Evolutionary conservation across 2,329 filamentous ascomycete species (phyloP).

Genomic region (Fusarium sp.): DNA sequence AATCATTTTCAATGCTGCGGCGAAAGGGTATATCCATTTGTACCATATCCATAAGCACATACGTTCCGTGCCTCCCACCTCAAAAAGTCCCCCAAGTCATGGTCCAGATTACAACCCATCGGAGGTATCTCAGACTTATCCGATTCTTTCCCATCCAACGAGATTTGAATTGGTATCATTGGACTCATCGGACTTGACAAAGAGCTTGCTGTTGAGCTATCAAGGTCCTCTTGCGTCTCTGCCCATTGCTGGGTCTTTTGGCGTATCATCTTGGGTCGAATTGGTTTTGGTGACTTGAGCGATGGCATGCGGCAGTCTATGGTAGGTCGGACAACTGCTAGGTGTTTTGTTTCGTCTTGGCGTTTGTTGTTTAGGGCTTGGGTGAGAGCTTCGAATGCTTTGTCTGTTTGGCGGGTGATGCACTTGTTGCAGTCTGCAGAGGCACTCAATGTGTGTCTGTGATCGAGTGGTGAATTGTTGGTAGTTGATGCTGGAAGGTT

Average conservation of each 20-base stretch:
- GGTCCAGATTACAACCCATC: conserved; percentile 10
- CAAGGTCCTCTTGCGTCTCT: background rate
- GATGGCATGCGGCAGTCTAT: background rate
- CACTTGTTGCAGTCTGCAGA: background rate
- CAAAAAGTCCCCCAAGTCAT: conserved; percentile 14
- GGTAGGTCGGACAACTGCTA: background rate
- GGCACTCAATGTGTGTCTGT: background rate
- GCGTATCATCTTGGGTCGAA: conserved; percentile 4
- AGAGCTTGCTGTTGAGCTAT: background rate
- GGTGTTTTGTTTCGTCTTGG: background rate
- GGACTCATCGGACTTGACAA: conserved; percentile 7
- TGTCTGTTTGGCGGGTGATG: background rate
- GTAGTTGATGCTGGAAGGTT: background rate
- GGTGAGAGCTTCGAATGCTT: conserved; percentile 10
- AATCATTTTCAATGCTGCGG: background rate
- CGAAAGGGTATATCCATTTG: background rate
- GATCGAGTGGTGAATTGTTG: background rate
- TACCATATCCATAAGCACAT: conserved; percentile 17
- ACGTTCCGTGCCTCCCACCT: conserved; percentile 17
- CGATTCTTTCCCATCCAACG: background rate
- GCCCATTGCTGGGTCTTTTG: conserved; percentile 5
- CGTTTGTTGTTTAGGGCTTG: background rate
- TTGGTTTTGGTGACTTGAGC: conserved; percentile 6
- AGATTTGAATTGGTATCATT: background rate
- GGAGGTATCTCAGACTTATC: background rate